Conservation (phyloP, 768 basidiomycete genomes). For the Lactarius deliciosus region DNA sequence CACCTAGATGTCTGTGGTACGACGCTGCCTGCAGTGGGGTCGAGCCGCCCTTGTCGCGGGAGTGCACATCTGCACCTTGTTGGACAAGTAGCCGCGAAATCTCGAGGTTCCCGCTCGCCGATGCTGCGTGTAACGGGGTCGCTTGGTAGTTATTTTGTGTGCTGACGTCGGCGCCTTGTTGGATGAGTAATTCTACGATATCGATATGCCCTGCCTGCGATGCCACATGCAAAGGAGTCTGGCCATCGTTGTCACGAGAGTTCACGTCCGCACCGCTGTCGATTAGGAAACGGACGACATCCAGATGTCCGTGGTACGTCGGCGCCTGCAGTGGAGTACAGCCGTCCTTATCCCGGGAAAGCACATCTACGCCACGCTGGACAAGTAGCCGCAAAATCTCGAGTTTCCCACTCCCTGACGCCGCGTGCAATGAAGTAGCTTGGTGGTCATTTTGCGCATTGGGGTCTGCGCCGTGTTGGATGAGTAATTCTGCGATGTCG, state of each 20-base stretch:
- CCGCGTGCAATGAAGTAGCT: too few species aligned
- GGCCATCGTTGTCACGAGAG: neutral
- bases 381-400: neutral
- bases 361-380: neutral
- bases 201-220: neutral
- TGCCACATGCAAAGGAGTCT: neutral
- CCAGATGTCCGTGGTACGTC: neutral
- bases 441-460: too few species aligned
- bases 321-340: neutral
- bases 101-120: neutral
- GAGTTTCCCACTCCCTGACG: neutral
- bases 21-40: too few species aligned
- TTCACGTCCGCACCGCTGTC: neutral
- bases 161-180: too few species aligned
- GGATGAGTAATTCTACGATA: neutral
- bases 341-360: neutral
- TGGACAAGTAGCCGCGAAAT: too few species aligned
- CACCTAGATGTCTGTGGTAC: accelerated
- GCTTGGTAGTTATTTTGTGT: too few species aligned
- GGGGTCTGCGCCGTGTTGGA: too few species aligned
- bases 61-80: too few species aligned
- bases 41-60: too few species aligned
- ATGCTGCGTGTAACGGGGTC: too few species aligned
- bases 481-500: too few species aligned
- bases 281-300: neutral